Conservation (phyloP, 148 eudicot genomes). For the Rhododendron molle region DNA sequence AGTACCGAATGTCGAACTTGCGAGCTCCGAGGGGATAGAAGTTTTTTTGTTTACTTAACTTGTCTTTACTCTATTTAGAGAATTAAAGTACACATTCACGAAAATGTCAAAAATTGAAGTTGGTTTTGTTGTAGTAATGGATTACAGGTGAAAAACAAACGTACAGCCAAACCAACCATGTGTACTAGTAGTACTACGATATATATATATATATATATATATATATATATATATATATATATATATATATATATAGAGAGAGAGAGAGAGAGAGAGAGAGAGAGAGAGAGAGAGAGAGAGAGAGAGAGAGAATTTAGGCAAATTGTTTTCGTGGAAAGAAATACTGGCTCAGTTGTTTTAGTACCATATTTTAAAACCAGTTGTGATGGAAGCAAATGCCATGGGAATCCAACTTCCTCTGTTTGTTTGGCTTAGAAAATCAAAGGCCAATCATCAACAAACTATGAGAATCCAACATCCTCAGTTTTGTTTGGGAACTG, state of each 20-base stretch:
- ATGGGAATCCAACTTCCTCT: neutral
- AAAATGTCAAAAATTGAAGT: neutral
- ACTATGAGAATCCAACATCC: neutral
- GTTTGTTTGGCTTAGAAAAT: neutral
- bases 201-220: too few relatives aligned
- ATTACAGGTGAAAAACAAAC: neutral
- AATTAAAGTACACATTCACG: neutral
- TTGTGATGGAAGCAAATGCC: slow-evolving; percentile 1
- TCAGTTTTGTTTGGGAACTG: neutral
- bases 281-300: too few relatives aligned
- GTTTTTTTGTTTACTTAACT: neutral
- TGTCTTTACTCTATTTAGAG: neutral
- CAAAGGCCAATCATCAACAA: neutral
- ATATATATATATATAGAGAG: too few relatives aligned
- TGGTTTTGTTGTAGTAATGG: neutral
- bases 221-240: too few relatives aligned
- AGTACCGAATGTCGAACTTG: neutral
- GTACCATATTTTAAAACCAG: neutral
- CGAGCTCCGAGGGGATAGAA: neutral
- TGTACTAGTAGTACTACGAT: neutral
- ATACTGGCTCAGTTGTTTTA: neutral
- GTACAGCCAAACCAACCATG: neutral
- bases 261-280: neutral
- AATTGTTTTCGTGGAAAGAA: neutral
- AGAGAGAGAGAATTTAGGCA: neutral